Evolutionary conservation across 1,284 basidiomycete genomes (phyloP), one percentile per base, ranked within the genome.

Genomic region (Pascua sp.): DNA sequence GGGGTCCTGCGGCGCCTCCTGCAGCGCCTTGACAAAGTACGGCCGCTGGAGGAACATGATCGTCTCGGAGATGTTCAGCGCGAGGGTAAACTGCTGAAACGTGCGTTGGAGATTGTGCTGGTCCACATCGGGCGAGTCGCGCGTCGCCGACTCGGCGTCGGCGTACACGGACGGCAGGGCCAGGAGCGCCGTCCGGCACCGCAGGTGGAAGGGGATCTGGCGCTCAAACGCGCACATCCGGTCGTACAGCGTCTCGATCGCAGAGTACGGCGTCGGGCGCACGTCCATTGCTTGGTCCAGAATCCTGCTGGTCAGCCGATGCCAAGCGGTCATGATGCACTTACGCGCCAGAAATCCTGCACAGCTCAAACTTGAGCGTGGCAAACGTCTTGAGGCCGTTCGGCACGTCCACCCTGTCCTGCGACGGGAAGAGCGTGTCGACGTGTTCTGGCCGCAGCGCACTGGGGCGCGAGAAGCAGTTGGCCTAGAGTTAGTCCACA

Each of bases 391-490:
- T 60, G 40, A 36, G 40, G 4, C 47, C 50, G 7, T 18, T 37
- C 1, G 51, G 48, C 8, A 48, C 54, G 17, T 66, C 66, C 1
- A 55, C 36, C 42, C 47, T 44, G 42, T 11, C 50, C 40, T 52
- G 54, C 1, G 53, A 50, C 0, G 68, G 69, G n/a, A 69, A 67
- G 13, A 60, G 66, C 1, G 69, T 69, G 47, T 71, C 69, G 42
- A 69, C 64, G 47, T 68, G 63, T 18, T 67, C 63, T 3, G 61
- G 56, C 0, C 60, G 58, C 0, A 68, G 52, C 1, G 62, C 57
- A 24, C 57, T 60, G 5, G 70, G 70, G 4, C 70, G 62, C 10
- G 68, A 68, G 49, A 72, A 72, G 57, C 70, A 63, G 49, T 63
- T 70, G 1, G 67, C 64, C 58, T 68, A 16, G 18, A 5, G 42